Evolutionary conservation across 805 yeast species (phyloP).

Genomic region (Grigorovia jiainica): DNA sequence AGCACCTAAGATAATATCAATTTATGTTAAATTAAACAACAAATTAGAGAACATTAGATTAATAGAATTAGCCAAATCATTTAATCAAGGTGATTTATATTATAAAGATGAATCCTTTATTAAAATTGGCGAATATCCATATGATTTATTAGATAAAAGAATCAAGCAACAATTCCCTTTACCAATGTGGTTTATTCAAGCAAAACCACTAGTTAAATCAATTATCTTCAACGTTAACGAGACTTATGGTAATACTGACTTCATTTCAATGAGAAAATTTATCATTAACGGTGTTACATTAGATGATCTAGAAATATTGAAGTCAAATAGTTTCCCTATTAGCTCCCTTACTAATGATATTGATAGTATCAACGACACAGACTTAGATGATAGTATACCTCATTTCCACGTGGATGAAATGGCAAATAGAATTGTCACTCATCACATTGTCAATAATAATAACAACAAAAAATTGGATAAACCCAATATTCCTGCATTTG

Average conservation of each 20-base stretch:
- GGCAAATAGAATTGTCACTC: not conserved
- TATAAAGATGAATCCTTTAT: conserved; percentile 16
- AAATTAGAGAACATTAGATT: conserved; percentile 7
- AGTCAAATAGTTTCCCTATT: conserved; percentile 11
- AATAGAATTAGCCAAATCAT: conserved; percentile 9
- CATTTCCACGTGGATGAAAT: not conserved
- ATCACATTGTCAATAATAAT: not conserved
- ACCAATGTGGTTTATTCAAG: conserved; percentile 26
- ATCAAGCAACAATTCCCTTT: conserved; percentile 24
- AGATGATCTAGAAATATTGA: conserved; percentile 25
- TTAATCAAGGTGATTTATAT: conserved; percentile 12
- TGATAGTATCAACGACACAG: conserved; percentile 8
- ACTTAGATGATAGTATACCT: conserved; percentile 1
- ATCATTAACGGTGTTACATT: conserved; percentile 35
- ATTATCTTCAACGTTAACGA: conserved; percentile 25
- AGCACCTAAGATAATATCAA: conserved; percentile 30
- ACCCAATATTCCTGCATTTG: conserved; percentile 20
- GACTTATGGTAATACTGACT: conserved; percentile 31
- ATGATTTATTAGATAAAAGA: conserved; percentile 16
- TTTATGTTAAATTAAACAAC: conserved; percentile 23
- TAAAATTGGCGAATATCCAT: conserved; percentile 23
- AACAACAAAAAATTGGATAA: not conserved
- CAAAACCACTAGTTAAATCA: conserved; percentile 26
- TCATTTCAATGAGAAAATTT: conserved; percentile 31
- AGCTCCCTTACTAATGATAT: conserved; percentile 5